Evolutionary conservation across 1,284 basidiomycete species (phyloP), one percentile per base, ranked within the genome.

Genomic region (Fomitiporia mediterranea): DNA sequence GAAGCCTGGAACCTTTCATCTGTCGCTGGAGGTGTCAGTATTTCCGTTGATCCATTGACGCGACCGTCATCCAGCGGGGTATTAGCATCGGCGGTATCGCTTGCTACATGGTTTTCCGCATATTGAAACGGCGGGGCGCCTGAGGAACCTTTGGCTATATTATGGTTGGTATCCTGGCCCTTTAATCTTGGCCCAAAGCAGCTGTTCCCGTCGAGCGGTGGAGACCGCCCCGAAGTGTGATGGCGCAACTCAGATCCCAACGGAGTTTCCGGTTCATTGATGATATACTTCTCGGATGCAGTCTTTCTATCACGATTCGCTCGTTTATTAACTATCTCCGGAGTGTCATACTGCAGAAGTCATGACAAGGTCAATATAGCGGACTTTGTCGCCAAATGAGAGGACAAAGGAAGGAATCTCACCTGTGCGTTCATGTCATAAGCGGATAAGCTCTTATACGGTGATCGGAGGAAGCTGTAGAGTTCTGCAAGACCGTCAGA

Each of bases 341-440:
- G 55, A 23, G 25, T 43, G 32, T 56, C 58, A 38, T 60, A 60
- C 58, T 60, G 38, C 43, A 28, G 43, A 46, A 49, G 30, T 8
- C 13, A 44, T 42, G 54, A 13, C 7, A 25, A 17, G 13, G 25
- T 53, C 17, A 50, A 38, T 39, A 19, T 13, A 46, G n/a, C 15
- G 35, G 28, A 23, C 2, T 28, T 50, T 43, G 19, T 27, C 9
- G 13, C 39, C n/a, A 28, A 15, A 30, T 11, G 25, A 6, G 27
- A 9, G 39, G 23, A 6, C n/a, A 38, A 30, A 13, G 13, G 30
- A 11, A 42, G 9, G 21, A 27, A 13, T 21, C 25, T 40, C 66
- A 89, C 91, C 79, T 94, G 91, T 11, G 83, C 88, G n/a, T 83
- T 77, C 11, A 76, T 77, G 67, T 96, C 92, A 66, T 93, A 96